Evolutionary conservation across 2,329 filamentous ascomycete species (phyloP).

Genomic region (Colletotrichum kahawae): DNA sequence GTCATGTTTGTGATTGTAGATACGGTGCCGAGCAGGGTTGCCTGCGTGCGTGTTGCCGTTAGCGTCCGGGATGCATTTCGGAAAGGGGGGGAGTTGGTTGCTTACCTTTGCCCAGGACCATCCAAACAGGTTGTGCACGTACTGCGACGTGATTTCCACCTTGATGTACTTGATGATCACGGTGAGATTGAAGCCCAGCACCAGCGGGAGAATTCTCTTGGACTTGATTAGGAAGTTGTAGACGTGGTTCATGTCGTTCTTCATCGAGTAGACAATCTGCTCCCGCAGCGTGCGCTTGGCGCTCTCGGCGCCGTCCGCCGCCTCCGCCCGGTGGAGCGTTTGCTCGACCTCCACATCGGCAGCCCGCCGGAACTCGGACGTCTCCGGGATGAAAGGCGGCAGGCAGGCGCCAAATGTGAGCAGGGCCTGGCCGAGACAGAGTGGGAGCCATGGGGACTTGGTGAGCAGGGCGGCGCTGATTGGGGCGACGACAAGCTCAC

Average conservation of each 20-base stretch:
- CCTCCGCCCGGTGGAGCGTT: background rate
- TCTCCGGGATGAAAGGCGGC: constrained; percentile 46
- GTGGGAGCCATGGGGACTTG: constrained; percentile 43
- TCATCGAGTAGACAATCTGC: constrained; percentile 28
- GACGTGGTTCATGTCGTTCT: constrained; percentile 36
- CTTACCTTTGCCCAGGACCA: constrained; percentile 51
- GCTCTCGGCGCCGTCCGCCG: background rate
- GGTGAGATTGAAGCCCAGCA: constrained; percentile 38
- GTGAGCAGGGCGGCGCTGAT: constrained; percentile 45
- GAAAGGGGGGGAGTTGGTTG: too few relatives aligned
- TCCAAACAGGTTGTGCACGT: constrained; percentile 54
- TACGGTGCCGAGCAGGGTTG: constrained; percentile 46
- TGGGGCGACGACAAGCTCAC: constrained; percentile 44
- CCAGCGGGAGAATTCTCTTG: constrained; percentile 40
- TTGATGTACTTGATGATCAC: constrained; percentile 36
- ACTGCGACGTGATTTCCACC: constrained; percentile 49
- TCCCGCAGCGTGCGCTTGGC: background rate
- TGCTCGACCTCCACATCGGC: constrained; percentile 28
- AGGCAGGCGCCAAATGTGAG: constrained; percentile 32
- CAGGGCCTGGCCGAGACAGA: constrained; percentile 37
- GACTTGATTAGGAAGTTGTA: constrained; percentile 46
- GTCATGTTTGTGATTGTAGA: constrained; percentile 41
- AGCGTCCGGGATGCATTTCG: background rate
- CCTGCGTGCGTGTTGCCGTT: constrained; percentile 27
- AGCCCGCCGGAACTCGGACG: constrained; percentile 37